Conservation (phyloP, 495 filamentous ascomycete genomes). For the Geopyxis carbonaria region DNA sequence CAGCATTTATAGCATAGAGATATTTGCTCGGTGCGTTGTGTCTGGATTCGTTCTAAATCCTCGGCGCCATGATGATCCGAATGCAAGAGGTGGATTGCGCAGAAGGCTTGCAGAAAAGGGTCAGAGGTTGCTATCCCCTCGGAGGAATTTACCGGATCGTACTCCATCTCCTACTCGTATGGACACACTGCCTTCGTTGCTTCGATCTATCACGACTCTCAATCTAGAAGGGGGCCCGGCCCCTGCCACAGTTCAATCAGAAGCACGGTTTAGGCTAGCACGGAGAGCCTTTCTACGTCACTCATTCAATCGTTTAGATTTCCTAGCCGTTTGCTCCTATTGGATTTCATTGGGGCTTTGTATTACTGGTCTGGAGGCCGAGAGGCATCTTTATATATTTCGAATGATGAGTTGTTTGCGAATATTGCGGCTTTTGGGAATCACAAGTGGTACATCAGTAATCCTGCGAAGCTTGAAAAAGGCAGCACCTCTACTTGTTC, state of each 20-base stretch:
- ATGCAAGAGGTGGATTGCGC: constrained; percentile 47
- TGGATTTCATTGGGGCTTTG: constrained; percentile 75
- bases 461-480: constrained; percentile 92
- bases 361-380: constrained; percentile 45
- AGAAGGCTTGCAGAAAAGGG: constrained; percentile 59
- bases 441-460: constrained; percentile 83
- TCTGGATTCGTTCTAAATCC: constrained; percentile 78
- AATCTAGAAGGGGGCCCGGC: constrained; percentile 28
- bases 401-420: constrained; percentile 89
- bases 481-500: constrained; percentile 78
- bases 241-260: constrained; percentile 53
- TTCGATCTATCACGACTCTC: constrained; percentile 68
- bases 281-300: constrained; percentile 86
- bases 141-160: constrained; percentile 34
- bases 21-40: constrained; percentile 65
- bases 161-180: constrained; percentile 22
- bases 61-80: constrained; percentile 67
- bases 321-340: constrained; percentile 86
- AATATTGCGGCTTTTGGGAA: constrained; percentile 68
- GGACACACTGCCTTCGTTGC: constrained; percentile 48
- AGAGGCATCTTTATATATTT: constrained; percentile 69
- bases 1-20: constrained; percentile 64
- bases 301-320: constrained; percentile 88
- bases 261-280: constrained; percentile 68
- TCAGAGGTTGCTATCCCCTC: constrained; percentile 57